phyloP scores from a whole-genome alignment of 371 early-diverging fungal species.

The Pancytospora epiphaga region DNA sequence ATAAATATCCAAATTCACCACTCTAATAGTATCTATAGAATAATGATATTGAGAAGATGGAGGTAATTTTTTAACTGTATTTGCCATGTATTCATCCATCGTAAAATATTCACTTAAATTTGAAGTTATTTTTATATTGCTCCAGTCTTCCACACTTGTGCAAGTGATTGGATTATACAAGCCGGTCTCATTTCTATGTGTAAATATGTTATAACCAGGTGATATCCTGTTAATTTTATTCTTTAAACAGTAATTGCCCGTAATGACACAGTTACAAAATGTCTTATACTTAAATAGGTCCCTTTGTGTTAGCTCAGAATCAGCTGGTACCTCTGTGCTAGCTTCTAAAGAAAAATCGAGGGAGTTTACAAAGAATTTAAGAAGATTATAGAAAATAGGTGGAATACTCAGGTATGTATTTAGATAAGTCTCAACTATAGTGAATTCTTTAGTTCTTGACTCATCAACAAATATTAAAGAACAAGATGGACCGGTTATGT shows the following conservation, averaged over 20 bases:
- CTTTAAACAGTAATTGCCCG: not conserved
- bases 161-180: no score
- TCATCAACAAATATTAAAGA: slow-evolving; percentile 16
- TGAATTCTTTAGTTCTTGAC: not conserved
- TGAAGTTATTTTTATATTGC: no score
- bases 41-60: no score
- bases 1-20: not conserved
- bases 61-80: no score
- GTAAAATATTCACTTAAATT: no score
- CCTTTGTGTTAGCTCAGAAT: not conserved
- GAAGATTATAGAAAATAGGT: slow-evolving; percentile 5
- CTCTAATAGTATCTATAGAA: no score
- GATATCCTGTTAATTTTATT: not conserved
- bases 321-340: not conserved
- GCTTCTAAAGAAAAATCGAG: not conserved
- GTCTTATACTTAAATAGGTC: not conserved
- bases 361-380: not conserved
- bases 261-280: slow-evolving; percentile 3
- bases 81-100: no score
- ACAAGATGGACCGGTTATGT: not conserved
- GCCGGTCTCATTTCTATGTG: not conserved
- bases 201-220: not conserved
- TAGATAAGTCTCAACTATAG: slow-evolving; percentile 7
- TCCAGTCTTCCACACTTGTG: no score
- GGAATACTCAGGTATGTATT: not conserved